These are phyloP conservation scores for Aureobasidium vineae DNA, from an alignment of 2,329 filamentous ascomycete genomes.

Conservation along the genomic window DNA sequence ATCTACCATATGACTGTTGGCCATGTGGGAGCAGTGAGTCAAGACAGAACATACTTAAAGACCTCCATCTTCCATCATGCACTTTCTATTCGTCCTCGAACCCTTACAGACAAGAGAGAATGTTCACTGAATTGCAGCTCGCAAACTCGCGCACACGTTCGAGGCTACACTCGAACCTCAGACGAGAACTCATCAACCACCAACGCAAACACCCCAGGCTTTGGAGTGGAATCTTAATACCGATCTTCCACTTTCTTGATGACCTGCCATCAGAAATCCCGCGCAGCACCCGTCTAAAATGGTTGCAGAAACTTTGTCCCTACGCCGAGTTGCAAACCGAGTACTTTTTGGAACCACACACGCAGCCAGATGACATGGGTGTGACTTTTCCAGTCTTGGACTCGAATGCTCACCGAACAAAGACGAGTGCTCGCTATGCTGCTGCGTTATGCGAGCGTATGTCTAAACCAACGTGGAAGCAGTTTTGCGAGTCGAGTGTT, in stretches of 20 bases:
- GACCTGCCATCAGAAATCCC: background rate
- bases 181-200: background rate
- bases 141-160: background rate
- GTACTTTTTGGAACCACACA: background rate
- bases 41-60: background rate
- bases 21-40: background rate
- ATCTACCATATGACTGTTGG: background rate
- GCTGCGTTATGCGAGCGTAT: background rate
- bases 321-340: background rate
- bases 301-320: background rate
- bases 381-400: background rate
- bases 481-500: background rate
- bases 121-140: background rate
- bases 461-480: background rate
- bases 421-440: background rate
- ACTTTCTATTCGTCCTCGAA: background rate
- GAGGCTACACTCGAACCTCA: background rate
- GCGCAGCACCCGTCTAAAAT: too few relatives aligned
- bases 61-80: background rate
- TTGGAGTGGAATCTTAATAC: background rate
- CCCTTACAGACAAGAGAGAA: background rate
- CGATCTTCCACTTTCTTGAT: background rate
- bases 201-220: background rate
- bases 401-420: too few relatives aligned
- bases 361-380: background rate